Evolutionary conservation across 1,139 yeast species (phyloP).

Genomic region (Taphrina betulina): DNA sequence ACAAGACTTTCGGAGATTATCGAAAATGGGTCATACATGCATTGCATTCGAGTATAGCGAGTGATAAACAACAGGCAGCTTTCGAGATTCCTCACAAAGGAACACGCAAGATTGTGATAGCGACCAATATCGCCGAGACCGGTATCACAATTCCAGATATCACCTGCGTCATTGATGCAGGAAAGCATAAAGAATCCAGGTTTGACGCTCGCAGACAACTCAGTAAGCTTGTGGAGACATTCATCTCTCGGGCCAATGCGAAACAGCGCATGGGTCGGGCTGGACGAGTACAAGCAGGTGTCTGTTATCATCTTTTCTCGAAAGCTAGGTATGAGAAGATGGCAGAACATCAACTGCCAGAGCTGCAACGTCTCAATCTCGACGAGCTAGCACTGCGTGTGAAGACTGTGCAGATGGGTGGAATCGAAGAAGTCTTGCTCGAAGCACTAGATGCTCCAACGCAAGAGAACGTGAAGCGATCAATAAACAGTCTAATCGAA

Average conservation of each 20-base stretch:
- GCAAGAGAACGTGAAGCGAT: slow-evolving; percentile 53
- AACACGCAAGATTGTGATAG: slow-evolving; percentile 65
- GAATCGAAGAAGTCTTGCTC: slow-evolving; percentile 55
- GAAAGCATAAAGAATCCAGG: slow-evolving; percentile 64
- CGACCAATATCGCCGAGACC: slow-evolving; percentile 75
- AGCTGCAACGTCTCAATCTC: slow-evolving; percentile 67
- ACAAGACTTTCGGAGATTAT: slow-evolving; percentile 55
- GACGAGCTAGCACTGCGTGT: slow-evolving; percentile 71
- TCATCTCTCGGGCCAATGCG: slow-evolving; percentile 77
- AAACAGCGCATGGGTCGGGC: slow-evolving; percentile 84
- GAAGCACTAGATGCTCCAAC: slow-evolving; percentile 72
- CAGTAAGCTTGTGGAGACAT: slow-evolving; percentile 63
- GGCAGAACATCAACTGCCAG: slow-evolving; percentile 70
- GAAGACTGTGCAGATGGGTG: slow-evolving; percentile 71
- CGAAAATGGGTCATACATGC: slow-evolving; percentile 56
- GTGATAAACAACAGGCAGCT: slow-evolving; percentile 62
- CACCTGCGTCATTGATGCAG: slow-evolving; percentile 74
- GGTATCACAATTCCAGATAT: slow-evolving; percentile 81
- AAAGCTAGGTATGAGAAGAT: slow-evolving; percentile 51
- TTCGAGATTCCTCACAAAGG: slow-evolving; percentile 54
- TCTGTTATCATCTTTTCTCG: slow-evolving; percentile 68
- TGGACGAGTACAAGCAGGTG: slow-evolving; percentile 74
- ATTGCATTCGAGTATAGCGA: slow-evolving; percentile 69
- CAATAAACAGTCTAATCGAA: slow-evolving; percentile 58
- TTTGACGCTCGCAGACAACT: slow-evolving; percentile 61